phyloP scores from a whole-genome alignment of 2,329 filamentous ascomycete species.

The Colletotrichum camelliae region DNA sequence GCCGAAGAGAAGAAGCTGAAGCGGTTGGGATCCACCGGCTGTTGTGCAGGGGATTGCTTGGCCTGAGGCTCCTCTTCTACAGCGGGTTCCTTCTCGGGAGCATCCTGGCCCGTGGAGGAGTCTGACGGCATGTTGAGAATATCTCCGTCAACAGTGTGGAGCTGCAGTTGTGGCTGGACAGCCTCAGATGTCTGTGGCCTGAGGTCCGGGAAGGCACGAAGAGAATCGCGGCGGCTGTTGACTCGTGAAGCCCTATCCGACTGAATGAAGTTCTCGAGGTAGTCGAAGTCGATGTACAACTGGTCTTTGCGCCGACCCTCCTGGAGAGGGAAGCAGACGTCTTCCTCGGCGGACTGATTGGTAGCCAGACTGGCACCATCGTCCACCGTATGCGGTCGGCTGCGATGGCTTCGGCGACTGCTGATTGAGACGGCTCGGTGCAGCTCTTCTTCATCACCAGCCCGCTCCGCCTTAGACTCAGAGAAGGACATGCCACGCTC shows the following conservation, averaged over 20 bases:
- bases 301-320: slow-evolving; percentile 72
- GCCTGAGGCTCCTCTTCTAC: slow-evolving; percentile 38
- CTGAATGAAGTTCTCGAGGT: slow-evolving; percentile 88
- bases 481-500: slow-evolving; percentile 73
- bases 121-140: slow-evolving; percentile 59
- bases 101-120: slow-evolving; percentile 38
- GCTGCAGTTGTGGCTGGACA: slow-evolving; percentile 34
- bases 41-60: slow-evolving; percentile 24
- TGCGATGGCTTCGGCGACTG: slow-evolving; percentile 65
- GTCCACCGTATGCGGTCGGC: slow-evolving; percentile 64
- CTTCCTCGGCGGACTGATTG: slow-evolving; percentile 79
- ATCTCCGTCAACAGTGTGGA: slow-evolving; percentile 61
- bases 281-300: slow-evolving; percentile 89
- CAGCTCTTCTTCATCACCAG: slow-evolving; percentile 57
- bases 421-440: slow-evolving; percentile 74
- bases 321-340: slow-evolving; percentile 86
- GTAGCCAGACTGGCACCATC: slow-evolving; percentile 67
- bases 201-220: slow-evolving; percentile 65
- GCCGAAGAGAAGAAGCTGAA: slow-evolving; percentile 98
- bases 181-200: slow-evolving; percentile 44
- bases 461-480: slow-evolving; percentile 43
- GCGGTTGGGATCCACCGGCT: slow-evolving; percentile 69
- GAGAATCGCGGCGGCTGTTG: slow-evolving; percentile 55
- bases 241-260: slow-evolving; percentile 56
- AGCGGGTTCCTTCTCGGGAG: slow-evolving; percentile 52